Conservation (phyloP, 164 flowering plant species). For the Taxillus chinensis region DNA sequence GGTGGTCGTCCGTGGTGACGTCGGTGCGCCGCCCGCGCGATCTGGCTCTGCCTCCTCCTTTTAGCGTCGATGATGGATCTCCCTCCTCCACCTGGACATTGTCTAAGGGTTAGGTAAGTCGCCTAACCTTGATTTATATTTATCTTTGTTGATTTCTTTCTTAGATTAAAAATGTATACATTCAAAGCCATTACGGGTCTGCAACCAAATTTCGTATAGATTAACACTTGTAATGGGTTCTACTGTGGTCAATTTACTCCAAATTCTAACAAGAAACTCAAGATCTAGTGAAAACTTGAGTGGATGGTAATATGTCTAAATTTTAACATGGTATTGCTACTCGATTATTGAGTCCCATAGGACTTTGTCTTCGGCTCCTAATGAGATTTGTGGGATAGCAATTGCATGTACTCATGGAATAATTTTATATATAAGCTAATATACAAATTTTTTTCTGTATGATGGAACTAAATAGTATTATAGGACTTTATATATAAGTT, state of each 20-base stretch:
- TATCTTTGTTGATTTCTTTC: slow-evolving; percentile 2
- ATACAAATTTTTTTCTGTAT: slow-evolving; percentile 1
- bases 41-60: too few species aligned
- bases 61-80: too few species aligned
- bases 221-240: slow-evolving; percentile 65
- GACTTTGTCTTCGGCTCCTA: background rate
- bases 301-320: slow-evolving; percentile 49
- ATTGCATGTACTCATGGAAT: background rate
- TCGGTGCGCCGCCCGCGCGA: too few species aligned
- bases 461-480: too few species aligned
- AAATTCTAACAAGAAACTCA: too few species aligned
- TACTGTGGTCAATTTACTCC: slow-evolving; percentile 48
- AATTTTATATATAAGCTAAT: background rate
- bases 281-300: slow-evolving; percentile 51
- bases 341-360: background rate
- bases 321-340: slow-evolving; percentile 46
- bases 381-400: background rate
- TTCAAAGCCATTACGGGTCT: slow-evolving; percentile 45
- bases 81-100: too few species aligned
- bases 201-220: slow-evolving; percentile 41
- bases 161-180: slow-evolving; percentile 57
- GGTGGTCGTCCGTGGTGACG: too few species aligned
- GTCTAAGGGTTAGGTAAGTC: too few species aligned
- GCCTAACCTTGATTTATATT: too few species aligned
- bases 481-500: too few species aligned